A percentile compares a stretch with the other conserved stretches of the same genome.
phyloP scores from a whole-genome alignment of 768 basidiomycete species.

The Phaeolepiota aurea region DNA sequence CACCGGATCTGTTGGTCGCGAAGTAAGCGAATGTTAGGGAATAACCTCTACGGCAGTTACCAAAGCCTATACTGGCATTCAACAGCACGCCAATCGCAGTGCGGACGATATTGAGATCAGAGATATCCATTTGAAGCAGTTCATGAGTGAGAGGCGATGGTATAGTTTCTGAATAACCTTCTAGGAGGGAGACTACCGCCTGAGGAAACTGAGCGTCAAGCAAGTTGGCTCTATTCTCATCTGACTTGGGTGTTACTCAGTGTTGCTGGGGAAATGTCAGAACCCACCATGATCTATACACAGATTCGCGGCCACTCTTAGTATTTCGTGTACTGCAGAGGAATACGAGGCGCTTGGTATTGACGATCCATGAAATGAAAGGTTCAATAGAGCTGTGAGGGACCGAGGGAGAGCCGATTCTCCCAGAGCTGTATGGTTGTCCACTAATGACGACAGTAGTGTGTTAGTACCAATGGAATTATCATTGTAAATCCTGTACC shows the following conservation, averaged over 20 bases:
- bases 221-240: conserved; percentile 65
- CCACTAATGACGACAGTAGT: conserved; percentile 32
- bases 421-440: conserved; percentile 66
- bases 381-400: conserved; percentile 50
- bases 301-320: conserved; percentile 75
- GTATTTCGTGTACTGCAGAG: conserved; percentile 52
- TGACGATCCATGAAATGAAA: conserved; percentile 40
- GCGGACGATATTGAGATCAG: conserved; percentile 66
- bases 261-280: too few relatives aligned
- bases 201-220: conserved; percentile 68
- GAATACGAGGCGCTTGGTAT: conserved; percentile 38
- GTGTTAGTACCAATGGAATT: conserved; percentile 2
- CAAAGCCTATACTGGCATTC: conserved; percentile 71
- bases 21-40: background rate
- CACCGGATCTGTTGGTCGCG: conserved; percentile 48
- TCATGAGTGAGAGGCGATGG: conserved; percentile 20
- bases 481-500: background rate
- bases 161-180: conserved; percentile 53
- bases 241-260: too few relatives aligned
- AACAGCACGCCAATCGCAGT: conserved; percentile 74
- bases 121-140: conserved; percentile 44
- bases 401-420: conserved; percentile 55
- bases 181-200: conserved; percentile 55
- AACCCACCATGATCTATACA: conserved; percentile 75
- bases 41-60: conserved; percentile 26